Percentiles rank a stretch among this genome's conserved stretches.
Conservation (phyloP, 352 stramenopile species). For the Elongisporangium prolatum region DNA sequence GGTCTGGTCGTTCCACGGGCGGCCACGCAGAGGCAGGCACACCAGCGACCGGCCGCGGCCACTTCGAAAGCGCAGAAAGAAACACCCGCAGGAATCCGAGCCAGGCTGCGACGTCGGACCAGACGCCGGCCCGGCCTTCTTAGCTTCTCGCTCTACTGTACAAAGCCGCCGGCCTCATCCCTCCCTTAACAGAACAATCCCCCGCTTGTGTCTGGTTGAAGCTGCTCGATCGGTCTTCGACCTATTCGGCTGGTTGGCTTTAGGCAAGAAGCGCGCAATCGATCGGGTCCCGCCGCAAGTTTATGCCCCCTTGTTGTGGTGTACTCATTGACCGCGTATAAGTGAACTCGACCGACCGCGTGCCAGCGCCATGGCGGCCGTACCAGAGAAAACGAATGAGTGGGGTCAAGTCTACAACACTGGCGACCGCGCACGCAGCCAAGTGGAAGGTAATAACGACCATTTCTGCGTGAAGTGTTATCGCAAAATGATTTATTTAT, state of each 20-base stretch:
- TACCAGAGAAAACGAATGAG: slow-evolving; percentile 20
- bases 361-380: slow-evolving; percentile 11
- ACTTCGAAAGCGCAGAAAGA: neutral
- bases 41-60: neutral
- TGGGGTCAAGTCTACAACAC: slow-evolving; percentile 50
- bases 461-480: neutral
- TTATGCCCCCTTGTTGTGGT: neutral
- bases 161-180: neutral
- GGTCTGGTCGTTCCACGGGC: neutral
- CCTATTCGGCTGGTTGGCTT: neutral
- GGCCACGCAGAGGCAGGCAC: neutral
- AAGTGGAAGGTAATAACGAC: slow-evolving; percentile 59
- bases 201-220: neutral
- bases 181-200: neutral
- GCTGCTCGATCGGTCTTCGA: neutral
- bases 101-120: neutral
- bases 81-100: neutral
- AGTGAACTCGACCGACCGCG: neutral
- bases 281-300: neutral
- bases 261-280: neutral
- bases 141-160: neutral
- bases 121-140: neutral
- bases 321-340: neutral
- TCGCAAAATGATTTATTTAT: slow-evolving; percentile 2
- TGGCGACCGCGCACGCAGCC: slow-evolving; percentile 46